These are phyloP conservation scores for Perkinsus olseni DNA, from an alignment of 169 alveolate genomes.

Conservation along the genomic window DNA sequence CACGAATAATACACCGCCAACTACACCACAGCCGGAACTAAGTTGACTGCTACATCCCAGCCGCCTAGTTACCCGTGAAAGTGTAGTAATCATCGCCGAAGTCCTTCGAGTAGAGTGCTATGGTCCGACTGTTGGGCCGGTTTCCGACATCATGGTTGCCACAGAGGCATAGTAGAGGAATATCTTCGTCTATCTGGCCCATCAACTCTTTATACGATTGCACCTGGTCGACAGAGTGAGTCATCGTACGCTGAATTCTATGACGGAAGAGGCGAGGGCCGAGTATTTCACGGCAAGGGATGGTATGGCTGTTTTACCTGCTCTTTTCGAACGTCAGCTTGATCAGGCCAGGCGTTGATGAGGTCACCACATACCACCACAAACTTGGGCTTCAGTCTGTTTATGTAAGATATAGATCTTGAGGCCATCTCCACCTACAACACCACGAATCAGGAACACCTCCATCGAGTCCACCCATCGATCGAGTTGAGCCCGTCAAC, in stretches of 20 bases:
- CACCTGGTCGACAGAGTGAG: not conserved
- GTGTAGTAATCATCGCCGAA: slow-evolving; percentile 6
- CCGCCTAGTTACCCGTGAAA: not conserved
- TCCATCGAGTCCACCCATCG: too few relatives aligned
- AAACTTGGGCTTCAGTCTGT: not conserved
- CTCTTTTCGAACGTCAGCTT: not conserved
- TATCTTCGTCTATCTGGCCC: not conserved
- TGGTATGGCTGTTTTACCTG: not conserved
- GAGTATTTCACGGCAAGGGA: too few relatives aligned
- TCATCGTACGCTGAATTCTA: too few relatives aligned
- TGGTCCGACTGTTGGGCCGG: not conserved
- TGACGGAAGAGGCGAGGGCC: too few relatives aligned
- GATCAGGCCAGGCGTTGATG: slow-evolving; percentile 1
- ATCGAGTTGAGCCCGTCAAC: too few relatives aligned
- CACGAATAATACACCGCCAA: not conserved
- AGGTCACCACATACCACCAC: slow-evolving; percentile 15
- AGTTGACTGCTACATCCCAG: not conserved
- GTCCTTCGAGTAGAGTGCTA: not conserved
- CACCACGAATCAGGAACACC: not conserved
- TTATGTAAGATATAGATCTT: not conserved
- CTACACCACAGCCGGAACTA: not conserved
- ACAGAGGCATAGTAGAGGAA: slow-evolving; percentile 6
- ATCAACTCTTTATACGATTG: not conserved
- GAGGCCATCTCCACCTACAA: not conserved
- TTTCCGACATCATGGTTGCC: slow-evolving; percentile 12